A percentile compares a stretch with the other conserved stretches of the same genome.
phyloP scores from a whole-genome alignment of 164 flowering plant species.

The Aristolochia contorta region DNA sequence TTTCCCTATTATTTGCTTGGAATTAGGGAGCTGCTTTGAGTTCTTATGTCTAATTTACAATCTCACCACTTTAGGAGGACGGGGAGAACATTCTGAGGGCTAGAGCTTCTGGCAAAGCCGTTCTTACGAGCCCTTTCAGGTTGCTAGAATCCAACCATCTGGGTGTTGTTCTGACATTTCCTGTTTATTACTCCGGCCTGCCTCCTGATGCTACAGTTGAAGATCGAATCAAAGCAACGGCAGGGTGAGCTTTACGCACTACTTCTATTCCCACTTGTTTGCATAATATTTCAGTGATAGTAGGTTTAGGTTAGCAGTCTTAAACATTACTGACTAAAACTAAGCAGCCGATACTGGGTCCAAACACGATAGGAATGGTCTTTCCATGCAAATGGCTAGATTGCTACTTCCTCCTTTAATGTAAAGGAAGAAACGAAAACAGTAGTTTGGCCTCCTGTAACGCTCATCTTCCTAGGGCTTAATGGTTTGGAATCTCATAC shows the following conservation, averaged over 20 bases:
- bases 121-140: slow-evolving; percentile 78
- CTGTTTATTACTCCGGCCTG: slow-evolving; percentile 71
- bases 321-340: too few species aligned
- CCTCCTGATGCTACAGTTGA: slow-evolving; percentile 49
- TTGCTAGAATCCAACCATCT: slow-evolving; percentile 81
- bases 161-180: slow-evolving; percentile 94
- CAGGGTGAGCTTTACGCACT: slow-evolving; percentile 47
- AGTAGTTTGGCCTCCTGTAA: too few species aligned
- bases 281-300: neutral
- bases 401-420: too few species aligned
- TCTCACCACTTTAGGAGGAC: slow-evolving; percentile 54
- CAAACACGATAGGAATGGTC: too few species aligned
- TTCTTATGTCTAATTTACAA: neutral
- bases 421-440: too few species aligned
- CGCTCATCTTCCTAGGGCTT: too few species aligned
- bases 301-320: too few species aligned
- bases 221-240: slow-evolving; percentile 64
- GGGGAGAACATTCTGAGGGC: slow-evolving; percentile 84
- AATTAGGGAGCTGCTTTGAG: neutral
- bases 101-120: slow-evolving; percentile 88
- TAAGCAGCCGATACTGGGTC: too few species aligned
- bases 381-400: too few species aligned
- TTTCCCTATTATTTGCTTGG: neutral
- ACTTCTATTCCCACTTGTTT: neutral
- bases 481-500: too few species aligned